A percentile compares a stretch with the other conserved stretches of the same genome.
Evolutionary conservation across 257 asterid genomes (phyloP).

Genomic region (Solanum piurae): DNA sequence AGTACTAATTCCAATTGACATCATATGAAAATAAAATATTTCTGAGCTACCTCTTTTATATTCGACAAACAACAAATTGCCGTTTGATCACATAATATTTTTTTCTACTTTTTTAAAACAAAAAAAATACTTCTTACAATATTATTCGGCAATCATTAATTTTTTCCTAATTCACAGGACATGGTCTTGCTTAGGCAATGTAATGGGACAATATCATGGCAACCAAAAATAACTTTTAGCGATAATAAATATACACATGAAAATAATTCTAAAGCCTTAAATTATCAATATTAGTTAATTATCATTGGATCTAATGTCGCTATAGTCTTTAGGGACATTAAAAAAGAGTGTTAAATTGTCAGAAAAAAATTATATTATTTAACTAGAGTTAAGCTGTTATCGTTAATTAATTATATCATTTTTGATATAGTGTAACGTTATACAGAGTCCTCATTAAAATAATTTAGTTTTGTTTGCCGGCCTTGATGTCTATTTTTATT

Average conservation of each 20-base stretch:
- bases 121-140: not conserved
- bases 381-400: too few species aligned
- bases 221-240: too few species aligned
- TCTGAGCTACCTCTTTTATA: not conserved
- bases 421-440: not conserved
- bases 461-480: not conserved
- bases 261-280: too few species aligned
- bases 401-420: too few species aligned
- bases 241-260: too few species aligned
- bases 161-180: not conserved
- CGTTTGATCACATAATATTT: not conserved
- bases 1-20: too few species aligned
- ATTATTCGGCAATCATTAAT: not conserved
- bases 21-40: not conserved
- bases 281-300: not conserved
- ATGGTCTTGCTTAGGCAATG: not conserved
- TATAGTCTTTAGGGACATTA: too few species aligned
- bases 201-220: not conserved
- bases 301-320: rapidly evolving
- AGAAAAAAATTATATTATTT: too few species aligned
- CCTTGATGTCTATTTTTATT: not conserved
- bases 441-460: not conserved
- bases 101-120: not conserved
- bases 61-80: not conserved
- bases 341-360: too few species aligned